phyloP scores from a whole-genome alignment of 2,329 filamentous ascomycete species.

The Colletotrichum higginsianum region DNA sequence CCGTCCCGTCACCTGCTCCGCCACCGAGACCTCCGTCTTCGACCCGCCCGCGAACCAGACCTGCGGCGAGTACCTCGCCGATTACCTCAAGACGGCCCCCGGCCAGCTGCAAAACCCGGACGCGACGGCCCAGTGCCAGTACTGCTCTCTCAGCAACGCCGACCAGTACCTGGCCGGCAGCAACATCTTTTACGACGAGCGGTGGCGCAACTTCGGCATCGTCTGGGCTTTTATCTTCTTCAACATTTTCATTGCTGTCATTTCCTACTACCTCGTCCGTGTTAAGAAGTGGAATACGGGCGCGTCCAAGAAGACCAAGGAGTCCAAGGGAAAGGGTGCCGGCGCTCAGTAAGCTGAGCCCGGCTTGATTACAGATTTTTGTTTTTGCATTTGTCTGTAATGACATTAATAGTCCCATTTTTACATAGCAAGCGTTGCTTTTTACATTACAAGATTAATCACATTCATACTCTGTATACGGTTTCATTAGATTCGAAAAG shows the following conservation, averaged over 20 bases:
- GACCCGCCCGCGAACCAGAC: conserved; percentile 73
- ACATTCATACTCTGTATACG: too few species aligned
- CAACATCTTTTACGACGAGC: conserved; percentile 64
- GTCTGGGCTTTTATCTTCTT: conserved; percentile 78
- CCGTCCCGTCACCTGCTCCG: conserved; percentile 66
- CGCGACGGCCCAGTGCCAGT: conserved; percentile 72
- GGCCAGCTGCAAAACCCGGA: conserved; percentile 76
- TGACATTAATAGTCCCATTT: conserved; percentile 21
- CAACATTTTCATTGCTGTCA: conserved; percentile 72
- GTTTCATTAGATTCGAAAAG: too few species aligned
- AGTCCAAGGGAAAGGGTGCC: conserved; percentile 25
- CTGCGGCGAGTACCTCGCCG: conserved; percentile 74
- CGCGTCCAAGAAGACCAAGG: conserved; percentile 28
- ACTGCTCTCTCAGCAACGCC: conserved; percentile 76
- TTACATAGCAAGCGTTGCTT: conserved; percentile 34
- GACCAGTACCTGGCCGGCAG: conserved; percentile 69
- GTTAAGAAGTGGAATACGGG: conserved; percentile 39
- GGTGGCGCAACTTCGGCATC: conserved; percentile 81
- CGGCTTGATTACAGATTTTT: conserved; percentile 2
- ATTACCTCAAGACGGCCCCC: conserved; percentile 63
- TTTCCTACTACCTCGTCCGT: conserved; percentile 71
- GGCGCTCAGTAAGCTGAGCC: conserved; percentile 10
- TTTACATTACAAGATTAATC: background rate
- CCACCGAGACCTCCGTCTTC: conserved; percentile 74
- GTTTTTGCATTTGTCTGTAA: too few species aligned